Percentiles rank a stretch among this genome's conserved stretches.
phyloP scores from a whole-genome alignment of 495 filamentous ascomycete species.

The Lasiosphaeria miniovina region DNA sequence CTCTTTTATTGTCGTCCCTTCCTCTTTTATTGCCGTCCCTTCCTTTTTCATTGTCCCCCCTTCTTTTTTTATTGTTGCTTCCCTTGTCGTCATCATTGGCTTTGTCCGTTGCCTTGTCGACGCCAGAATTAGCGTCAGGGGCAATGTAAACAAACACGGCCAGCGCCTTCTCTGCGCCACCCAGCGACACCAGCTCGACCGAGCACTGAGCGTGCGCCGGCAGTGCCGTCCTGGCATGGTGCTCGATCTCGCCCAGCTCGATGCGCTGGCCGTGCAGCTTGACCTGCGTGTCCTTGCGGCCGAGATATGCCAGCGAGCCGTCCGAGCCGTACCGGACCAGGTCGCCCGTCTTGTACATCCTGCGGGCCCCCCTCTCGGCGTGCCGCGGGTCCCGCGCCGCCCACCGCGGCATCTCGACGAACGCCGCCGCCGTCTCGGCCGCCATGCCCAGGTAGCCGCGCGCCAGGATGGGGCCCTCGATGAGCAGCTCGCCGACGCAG shows the following conservation, averaged over 20 bases:
- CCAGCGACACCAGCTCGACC: conserved; percentile 16
- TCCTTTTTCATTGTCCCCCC: too few species aligned
- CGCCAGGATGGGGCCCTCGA: conserved; percentile 55
- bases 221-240: conserved; percentile 44
- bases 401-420: conserved; percentile 34
- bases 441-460: conserved; percentile 71
- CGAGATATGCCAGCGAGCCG: conserved; percentile 51
- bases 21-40: too few species aligned
- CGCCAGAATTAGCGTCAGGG: not conserved
- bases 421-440: conserved; percentile 53
- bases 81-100: too few species aligned
- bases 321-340: conserved; percentile 54
- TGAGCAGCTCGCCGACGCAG: conserved; percentile 70
- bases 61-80: too few species aligned
- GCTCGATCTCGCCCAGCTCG: conserved; percentile 54
- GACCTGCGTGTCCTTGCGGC: conserved; percentile 34
- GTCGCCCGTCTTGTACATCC: conserved; percentile 60
- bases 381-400: conserved; percentile 9
- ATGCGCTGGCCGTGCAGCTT: conserved; percentile 41
- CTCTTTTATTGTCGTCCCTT: too few species aligned
- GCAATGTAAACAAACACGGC: conserved; percentile 16
- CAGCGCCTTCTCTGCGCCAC: conserved; percentile 14
- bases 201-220: conserved; percentile 9
- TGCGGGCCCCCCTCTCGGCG: not conserved
- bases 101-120: too few species aligned